Evolutionary conservation across 2,329 filamentous ascomycete genomes (phyloP).

Genomic region (Blastomyces percursus): DNA sequence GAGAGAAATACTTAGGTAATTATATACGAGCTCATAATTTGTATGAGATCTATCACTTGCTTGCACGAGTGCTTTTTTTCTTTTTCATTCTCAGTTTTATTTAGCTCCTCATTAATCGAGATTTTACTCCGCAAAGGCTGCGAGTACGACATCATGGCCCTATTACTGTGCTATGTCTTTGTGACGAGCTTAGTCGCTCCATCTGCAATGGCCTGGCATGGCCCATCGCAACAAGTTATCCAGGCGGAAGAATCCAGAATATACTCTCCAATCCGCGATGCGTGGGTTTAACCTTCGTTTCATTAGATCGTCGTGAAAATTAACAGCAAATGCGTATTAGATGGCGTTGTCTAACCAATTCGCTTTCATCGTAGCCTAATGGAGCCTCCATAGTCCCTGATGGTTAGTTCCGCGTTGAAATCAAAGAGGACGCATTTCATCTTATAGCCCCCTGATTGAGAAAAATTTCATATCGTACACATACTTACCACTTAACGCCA

Average conservation of each 20-base stretch:
- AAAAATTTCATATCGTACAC: neutral
- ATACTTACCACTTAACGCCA: neutral
- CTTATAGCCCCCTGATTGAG: neutral
- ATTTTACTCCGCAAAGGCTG: neutral
- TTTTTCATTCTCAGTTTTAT: neutral
- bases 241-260: neutral
- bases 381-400: conserved; percentile 10
- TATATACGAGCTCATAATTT: neutral
- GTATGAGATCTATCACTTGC: neutral
- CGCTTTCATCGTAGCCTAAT: conserved; percentile 2
- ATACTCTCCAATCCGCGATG: conserved; percentile 9
- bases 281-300: conserved; percentile 8
- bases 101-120: neutral
- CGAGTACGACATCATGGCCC: neutral
- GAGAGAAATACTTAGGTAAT: neutral
- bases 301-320: neutral
- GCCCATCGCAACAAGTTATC: neutral
- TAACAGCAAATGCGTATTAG: neutral
- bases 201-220: neutral
- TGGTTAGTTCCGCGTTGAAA: conserved; percentile 4
- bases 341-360: neutral
- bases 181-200: neutral
- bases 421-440: too few species aligned
- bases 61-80: neutral
- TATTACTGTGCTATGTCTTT: neutral